Conservation (phyloP, 371 early-diverging fungal species). For the Apophysomyces elegans region DNA sequence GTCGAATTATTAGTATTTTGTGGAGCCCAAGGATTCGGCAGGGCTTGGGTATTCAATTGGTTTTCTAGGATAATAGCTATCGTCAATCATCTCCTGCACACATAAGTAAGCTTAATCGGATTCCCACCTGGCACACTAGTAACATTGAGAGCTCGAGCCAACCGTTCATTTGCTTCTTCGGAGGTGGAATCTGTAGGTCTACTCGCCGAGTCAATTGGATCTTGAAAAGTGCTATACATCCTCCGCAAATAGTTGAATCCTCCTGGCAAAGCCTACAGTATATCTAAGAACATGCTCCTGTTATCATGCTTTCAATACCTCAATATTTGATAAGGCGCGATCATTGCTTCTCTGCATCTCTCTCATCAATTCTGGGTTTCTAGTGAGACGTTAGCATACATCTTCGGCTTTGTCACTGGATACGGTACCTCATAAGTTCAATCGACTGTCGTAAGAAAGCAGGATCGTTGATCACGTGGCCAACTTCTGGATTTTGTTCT, state of each 20-base stretch:
- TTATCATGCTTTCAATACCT: constrained; percentile 36
- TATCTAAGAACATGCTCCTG: not conserved
- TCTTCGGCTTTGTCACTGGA: not conserved
- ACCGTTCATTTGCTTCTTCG: constrained; percentile 70
- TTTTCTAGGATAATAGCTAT: constrained; percentile 41
- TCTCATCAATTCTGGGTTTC: constrained; percentile 82
- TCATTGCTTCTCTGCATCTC: constrained; percentile 87
- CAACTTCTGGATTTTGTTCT: constrained; percentile 82
- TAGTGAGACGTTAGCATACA: constrained; percentile 13
- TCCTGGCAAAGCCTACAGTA: constrained; percentile 66
- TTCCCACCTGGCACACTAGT: constrained; percentile 51
- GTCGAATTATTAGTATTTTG: constrained; percentile 19
- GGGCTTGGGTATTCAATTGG: constrained; percentile 74
- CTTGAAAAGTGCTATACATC: constrained; percentile 78
- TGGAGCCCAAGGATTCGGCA: constrained; percentile 87
- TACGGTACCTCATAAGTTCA: constrained; percentile 54
- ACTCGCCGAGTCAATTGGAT: constrained; percentile 68
- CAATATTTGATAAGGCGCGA: constrained; percentile 85
- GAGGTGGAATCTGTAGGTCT: constrained; percentile 41
- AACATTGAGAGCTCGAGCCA: constrained; percentile 72
- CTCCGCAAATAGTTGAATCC: constrained; percentile 84
- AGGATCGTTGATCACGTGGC: constrained; percentile 79
- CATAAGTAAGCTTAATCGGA: no score
- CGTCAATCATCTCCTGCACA: not conserved
- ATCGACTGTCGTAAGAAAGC: constrained; percentile 73